Evolutionary conservation across 2,329 filamentous ascomycete species (phyloP).

Genomic region (Cordyceps cicadae): DNA sequence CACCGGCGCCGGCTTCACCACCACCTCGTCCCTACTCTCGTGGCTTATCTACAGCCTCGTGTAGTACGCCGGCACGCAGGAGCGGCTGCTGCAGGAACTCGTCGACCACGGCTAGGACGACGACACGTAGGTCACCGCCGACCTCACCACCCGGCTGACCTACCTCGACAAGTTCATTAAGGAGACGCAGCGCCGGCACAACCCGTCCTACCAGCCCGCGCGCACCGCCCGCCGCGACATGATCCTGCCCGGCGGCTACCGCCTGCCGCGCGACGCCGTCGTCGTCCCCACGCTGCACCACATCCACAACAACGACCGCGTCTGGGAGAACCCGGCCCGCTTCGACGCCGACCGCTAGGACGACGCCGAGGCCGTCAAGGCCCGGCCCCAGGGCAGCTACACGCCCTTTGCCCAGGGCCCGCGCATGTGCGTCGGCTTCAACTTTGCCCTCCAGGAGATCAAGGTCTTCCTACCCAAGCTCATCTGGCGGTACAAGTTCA

Average conservation of each 20-base stretch:
- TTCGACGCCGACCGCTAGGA: conserved; percentile 56
- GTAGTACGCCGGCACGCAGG: conserved; percentile 47
- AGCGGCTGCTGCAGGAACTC: conserved; percentile 49
- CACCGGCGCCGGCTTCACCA: conserved; percentile 52
- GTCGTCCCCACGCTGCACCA: conserved; percentile 45
- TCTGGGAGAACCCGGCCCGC: conserved; percentile 48
- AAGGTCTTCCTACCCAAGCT: conserved; percentile 52
- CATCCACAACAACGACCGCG: conserved; percentile 44
- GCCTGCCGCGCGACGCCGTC: conserved; percentile 41
- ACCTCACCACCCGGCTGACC: conserved; percentile 37
- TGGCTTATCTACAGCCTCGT: conserved; percentile 49
- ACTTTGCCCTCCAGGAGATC: conserved; percentile 53
- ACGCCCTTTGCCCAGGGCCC: conserved; percentile 51
- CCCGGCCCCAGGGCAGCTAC: conserved; percentile 42
- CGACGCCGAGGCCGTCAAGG: conserved; percentile 43
- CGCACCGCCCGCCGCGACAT: conserved; percentile 48
- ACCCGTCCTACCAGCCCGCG: conserved; percentile 52
- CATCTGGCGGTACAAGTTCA: conserved; percentile 50
- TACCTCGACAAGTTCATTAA: conserved; percentile 53
- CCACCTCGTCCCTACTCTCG: conserved; percentile 48
- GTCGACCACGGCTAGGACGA: conserved; percentile 39
- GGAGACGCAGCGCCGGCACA: conserved; percentile 52
- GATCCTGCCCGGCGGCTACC: conserved; percentile 52
- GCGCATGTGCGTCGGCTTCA: conserved; percentile 55
- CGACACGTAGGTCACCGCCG: conserved; percentile 36